Evolutionary conservation across 495 filamentous ascomycete species (phyloP).

Genomic region (Ascodesmis nigricans): DNA sequence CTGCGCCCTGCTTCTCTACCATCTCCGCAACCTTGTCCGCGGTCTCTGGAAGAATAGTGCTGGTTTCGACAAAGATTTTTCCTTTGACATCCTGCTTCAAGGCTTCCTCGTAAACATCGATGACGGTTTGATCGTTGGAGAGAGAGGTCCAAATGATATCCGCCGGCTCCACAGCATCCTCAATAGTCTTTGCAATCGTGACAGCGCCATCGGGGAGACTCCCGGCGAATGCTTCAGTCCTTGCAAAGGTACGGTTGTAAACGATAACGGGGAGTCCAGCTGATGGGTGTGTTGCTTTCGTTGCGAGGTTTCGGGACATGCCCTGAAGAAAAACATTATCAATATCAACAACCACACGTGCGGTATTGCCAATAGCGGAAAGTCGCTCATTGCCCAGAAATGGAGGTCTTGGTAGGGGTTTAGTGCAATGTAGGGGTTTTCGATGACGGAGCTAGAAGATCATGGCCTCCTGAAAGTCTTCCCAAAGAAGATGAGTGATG

Average conservation of each 20-base stretch:
- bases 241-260: conserved; percentile 53
- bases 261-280: conserved; percentile 45
- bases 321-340: conserved; percentile 31
- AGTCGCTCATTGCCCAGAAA: too few relatives aligned
- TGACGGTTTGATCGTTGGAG: conserved; percentile 53
- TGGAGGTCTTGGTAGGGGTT: too few relatives aligned
- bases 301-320: conserved; percentile 63
- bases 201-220: conserved; percentile 32
- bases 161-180: conserved; percentile 41
- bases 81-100: conserved; percentile 32
- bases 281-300: conserved; percentile 54
- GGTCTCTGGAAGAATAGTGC: conserved; percentile 70
- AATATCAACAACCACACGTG: too few relatives aligned
- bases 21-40: conserved; percentile 38
- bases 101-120: conserved; percentile 30
- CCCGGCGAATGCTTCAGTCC: conserved; percentile 33
- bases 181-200: conserved; percentile 35
- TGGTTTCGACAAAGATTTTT: conserved; percentile 68
- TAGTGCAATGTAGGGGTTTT: too few relatives aligned
- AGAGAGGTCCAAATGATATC: conserved; percentile 74
- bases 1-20: conserved; percentile 34
- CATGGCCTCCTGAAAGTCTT: too few relatives aligned
- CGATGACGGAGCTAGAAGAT: too few relatives aligned
- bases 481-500: too few relatives aligned
- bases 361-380: too few relatives aligned